Base-by-base conservation (phyloP, 2,329 filamentous ascomycete genomes). In the Colletotrichum paranaense region DNA sequence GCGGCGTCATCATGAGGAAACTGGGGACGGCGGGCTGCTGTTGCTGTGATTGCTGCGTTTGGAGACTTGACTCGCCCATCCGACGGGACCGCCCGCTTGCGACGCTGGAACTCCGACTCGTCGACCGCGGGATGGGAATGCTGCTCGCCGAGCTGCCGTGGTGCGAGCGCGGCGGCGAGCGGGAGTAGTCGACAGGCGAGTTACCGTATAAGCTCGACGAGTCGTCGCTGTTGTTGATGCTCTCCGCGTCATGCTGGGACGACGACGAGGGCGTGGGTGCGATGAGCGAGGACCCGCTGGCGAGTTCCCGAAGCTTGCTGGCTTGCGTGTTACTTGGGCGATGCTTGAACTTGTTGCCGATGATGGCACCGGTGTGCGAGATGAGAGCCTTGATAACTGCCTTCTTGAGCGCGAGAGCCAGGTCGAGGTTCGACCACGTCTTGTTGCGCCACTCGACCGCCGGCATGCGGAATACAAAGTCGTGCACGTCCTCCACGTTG, bases 361-460 rank as follows among this genome's bases (percentile, higher is more conserved):
- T 95, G 77, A 99, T 98, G 70, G 97, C 95, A 46, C 97, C 97
- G 0, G 96, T 95, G 80, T 99, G 97, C 1, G 94, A 97, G 78
- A 99, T 97, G 58, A 99, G 88, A 0, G 97, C 96, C 79, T 95
- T 94, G 80, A 98, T 94, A 71, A 98, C 94, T 59, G 97, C 95
- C 80, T 95, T 97, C 85, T 99, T 98, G 67, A 99, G 88, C 16
- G 95, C 93, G 60, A 98, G 88, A 0, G 96, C 95, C 11, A 99
- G 90, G 79, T 99, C 97, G 7, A 99, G 89, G 81, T 98, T 99
- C 7, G 95, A 98, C 97, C 97, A 99, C 9, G 95, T 98, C 87
- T 99, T 99, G 88, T 99, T 99, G 75, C 95, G 92, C 85, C 98
- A 98, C 81, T 99, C 97, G 59, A 99, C 92, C 2, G 94, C 93